Conservation (phyloP, 2,329 filamentous ascomycete species). For the Botrytis elliptica region DNA sequence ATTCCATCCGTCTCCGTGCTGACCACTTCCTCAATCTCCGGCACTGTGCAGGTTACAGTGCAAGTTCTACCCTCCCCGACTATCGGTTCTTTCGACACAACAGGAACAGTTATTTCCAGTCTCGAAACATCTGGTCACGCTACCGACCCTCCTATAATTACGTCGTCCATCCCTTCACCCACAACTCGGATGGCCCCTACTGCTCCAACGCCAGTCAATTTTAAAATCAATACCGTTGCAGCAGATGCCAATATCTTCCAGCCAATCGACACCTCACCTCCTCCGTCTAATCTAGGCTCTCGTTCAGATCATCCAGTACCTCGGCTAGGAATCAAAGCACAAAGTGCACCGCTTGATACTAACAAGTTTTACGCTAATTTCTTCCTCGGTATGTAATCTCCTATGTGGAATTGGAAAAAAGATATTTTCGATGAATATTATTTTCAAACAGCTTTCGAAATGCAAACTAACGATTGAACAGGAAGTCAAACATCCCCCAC, state of each 20-base stretch:
- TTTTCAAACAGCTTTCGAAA: background rate
- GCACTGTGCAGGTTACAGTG: background rate
- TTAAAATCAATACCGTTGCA: constrained; percentile 23
- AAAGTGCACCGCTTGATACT: constrained; percentile 57
- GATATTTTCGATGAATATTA: background rate
- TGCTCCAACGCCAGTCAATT: constrained; percentile 2
- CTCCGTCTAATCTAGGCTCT: constrained; percentile 48
- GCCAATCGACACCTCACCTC: constrained; percentile 54
- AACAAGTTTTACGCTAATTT: constrained; percentile 85
- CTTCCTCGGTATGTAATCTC: constrained; percentile 54
- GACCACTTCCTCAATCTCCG: constrained; percentile 1
- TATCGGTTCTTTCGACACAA: background rate
- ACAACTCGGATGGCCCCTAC: constrained; percentile 17
- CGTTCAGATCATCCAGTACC: constrained; percentile 59
- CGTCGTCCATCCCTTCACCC: constrained; percentile 13
- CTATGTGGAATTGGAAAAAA: background rate
- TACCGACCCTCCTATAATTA: constrained; percentile 1
- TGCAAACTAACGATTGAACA: background rate
- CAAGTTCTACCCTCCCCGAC: constrained; percentile 12
- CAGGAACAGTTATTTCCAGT: constrained; percentile 4
- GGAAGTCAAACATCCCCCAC: constrained; percentile 63
- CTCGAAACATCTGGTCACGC: constrained; percentile 10
- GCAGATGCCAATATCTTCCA: constrained; percentile 51
- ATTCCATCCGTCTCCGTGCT: constrained; percentile 7
- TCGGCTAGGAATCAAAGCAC: constrained; percentile 48